Base-by-base conservation (phyloP, 2,329 filamentous ascomycete species). In the Fusarium vanettenii region DNA sequence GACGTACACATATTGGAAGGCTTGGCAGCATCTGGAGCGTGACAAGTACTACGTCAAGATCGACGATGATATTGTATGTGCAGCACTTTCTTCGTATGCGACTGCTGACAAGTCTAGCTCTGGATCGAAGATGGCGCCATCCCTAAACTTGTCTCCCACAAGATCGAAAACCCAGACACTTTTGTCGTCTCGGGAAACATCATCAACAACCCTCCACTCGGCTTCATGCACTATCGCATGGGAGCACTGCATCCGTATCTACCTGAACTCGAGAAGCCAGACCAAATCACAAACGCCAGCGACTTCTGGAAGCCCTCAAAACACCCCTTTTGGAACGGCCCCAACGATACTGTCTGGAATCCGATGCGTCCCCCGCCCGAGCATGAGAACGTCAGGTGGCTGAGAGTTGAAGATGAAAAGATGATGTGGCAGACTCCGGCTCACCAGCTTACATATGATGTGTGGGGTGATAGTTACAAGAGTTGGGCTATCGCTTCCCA, bases 1-100 rank as follows among this genome's bases (percentile, higher is more conserved):
- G 11, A 72, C 70, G 2, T 74, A 76, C 48, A 67, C 73, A 4
- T 76, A 69, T 14, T 76, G 65, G 25, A 62, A 74, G 10, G 72
- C 74, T 25, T 76, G 73, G 73, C 70, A 59, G 41, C 43, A 69
- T n/a, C 22, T 76, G 4, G 73, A 76, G 2, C 62, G 73, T 20
- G 73, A 67, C 18, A 76, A 76, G 20, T 76, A 76, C 48, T 76
- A 76, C 31, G 73, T 76, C 55, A 76, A 76, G 55, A 76, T 76
- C n/a, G 73, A 76, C 1, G 73, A 76, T n/a, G 66, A 69, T 61
- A 60, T 69, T 61, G 66, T 69, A 41, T 2, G 62, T 68, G 25
- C 8, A 10, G 6, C 5, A 27, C 1, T 29, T 25, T 13, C 8
- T 27, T 27, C 8, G 0, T 10, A 3, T 18, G 20, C 22, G 4